Evolutionary conservation across 495 filamentous ascomycete genomes (phyloP).

Genomic region (Neurospora sp.): DNA sequence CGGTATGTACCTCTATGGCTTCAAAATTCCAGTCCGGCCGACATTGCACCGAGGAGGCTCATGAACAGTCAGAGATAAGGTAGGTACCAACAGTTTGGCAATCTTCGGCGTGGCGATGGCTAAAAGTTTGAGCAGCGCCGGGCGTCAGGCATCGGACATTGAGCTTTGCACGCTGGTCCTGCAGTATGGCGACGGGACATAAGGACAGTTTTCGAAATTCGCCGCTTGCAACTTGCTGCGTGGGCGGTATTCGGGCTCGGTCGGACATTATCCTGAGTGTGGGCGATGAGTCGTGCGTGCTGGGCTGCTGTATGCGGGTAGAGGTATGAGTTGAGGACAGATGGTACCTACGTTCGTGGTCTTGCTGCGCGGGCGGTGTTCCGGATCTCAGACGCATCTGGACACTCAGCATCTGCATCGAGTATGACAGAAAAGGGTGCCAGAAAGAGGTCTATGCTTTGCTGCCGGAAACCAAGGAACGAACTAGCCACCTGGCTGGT

Average conservation of each 20-base stretch:
- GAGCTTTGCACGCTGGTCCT: background rate
- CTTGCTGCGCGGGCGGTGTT: too few relatives aligned
- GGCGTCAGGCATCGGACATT: background rate
- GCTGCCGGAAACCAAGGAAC: background rate
- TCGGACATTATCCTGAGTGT: background rate
- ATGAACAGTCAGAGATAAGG: too few relatives aligned
- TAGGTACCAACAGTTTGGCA: background rate
- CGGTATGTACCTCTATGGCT: background rate
- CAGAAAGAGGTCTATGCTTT: background rate
- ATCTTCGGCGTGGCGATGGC: background rate
- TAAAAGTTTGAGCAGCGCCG: background rate
- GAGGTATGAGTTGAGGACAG: background rate
- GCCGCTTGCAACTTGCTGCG: background rate
- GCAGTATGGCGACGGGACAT: too few relatives aligned
- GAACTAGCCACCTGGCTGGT: background rate
- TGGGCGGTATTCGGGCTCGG: background rate
- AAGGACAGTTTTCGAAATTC: too few relatives aligned
- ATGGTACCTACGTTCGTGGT: background rate
- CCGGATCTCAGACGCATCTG: background rate
- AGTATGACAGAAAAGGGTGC: background rate
- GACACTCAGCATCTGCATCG: background rate
- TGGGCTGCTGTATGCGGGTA: background rate
- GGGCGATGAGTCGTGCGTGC: background rate
- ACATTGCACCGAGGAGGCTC: background rate
- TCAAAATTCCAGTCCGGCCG: background rate